These are phyloP conservation scores for Fusarium sp. DNA, from an alignment of 2,329 filamentous ascomycete genomes.

Conservation along the genomic window DNA sequence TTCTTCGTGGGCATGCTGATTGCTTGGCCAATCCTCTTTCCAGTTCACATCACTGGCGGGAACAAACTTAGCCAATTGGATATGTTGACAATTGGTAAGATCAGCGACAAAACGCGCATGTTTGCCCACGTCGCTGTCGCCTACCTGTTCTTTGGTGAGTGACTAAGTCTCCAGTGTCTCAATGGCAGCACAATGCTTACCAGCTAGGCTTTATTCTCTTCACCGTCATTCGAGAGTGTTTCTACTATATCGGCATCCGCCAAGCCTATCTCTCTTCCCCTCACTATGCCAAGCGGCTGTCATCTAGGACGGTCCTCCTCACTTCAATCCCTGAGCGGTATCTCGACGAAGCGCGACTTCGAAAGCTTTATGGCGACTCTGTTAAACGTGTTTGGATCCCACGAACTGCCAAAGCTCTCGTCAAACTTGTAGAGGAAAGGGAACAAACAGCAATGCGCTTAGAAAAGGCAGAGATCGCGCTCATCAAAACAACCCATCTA, in stretches of 20 bases:
- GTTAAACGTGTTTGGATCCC: conserved; percentile 89
- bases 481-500: conserved; percentile 83
- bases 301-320: conserved; percentile 90
- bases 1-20: conserved; percentile 87
- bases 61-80: conserved; percentile 76
- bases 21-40: conserved; percentile 88
- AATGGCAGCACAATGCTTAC: conserved; percentile 15
- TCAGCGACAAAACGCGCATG: conserved; percentile 71
- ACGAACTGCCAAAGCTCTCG: conserved; percentile 80
- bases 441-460: conserved; percentile 84
- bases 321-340: conserved; percentile 85
- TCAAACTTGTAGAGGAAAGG: conserved; percentile 84
- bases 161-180: neutral
- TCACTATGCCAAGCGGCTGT: conserved; percentile 85
- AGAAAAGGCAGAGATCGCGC: conserved; percentile 86
- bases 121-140: conserved; percentile 86
- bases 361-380: conserved; percentile 83
- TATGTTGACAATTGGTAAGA: conserved; percentile 82
- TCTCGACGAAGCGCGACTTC: conserved; percentile 80
- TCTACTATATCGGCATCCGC: conserved; percentile 92
- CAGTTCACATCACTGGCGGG: conserved; percentile 87
- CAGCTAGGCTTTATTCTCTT: conserved; percentile 83
- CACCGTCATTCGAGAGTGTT: conserved; percentile 86
- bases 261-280: conserved; percentile 93
- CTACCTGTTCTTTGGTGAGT: conserved; percentile 77